A percentile compares a stretch with the other conserved stretches of the same genome.
phyloP scores from a whole-genome alignment of 1,284 basidiomycete species.

The Ustanciosporium gigantosporum region DNA sequence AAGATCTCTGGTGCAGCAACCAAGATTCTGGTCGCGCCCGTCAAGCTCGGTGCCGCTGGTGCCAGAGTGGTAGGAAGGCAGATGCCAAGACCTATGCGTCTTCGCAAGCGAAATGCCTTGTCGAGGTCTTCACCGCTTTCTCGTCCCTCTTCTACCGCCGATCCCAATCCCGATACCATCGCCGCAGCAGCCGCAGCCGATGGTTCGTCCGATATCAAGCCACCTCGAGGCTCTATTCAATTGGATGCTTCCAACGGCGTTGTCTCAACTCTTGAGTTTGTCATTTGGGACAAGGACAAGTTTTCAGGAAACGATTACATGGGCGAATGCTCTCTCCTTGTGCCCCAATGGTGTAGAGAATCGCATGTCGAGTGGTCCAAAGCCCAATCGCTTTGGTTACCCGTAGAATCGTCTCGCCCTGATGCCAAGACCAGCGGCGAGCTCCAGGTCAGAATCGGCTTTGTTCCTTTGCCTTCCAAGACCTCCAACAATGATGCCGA shows the following conservation, averaged over 20 bases:
- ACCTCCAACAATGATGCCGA: background rate
- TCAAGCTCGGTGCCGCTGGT: constrained; percentile 43
- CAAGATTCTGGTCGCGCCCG: constrained; percentile 46
- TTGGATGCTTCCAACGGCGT: constrained; percentile 37
- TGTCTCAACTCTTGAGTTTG: constrained; percentile 69
- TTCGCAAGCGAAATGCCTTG: constrained; percentile 6
- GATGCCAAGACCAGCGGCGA: constrained; percentile 40
- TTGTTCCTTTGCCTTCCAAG: constrained; percentile 12
- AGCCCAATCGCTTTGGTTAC: constrained; percentile 37
- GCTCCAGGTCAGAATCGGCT: constrained; percentile 47
- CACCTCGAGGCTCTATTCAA: constrained; percentile 33
- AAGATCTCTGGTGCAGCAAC: constrained; percentile 33
- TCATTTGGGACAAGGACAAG: constrained; percentile 88
- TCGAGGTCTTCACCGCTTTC: background rate
- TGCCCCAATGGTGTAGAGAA: constrained; percentile 77
- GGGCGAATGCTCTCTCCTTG: constrained; percentile 77
- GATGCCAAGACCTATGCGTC: constrained; percentile 46
- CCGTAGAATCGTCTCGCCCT: constrained; percentile 40
- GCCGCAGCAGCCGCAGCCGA: background rate
- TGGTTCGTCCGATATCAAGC: constrained; percentile 3
- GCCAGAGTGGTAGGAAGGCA: constrained; percentile 42
- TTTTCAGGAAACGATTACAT: constrained; percentile 80
- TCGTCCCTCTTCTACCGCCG: constrained; percentile 4
- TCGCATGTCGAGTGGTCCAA: constrained; percentile 27
- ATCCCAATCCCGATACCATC: constrained; percentile 3